A percentile compares a stretch with the other conserved stretches of the same genome.
phyloP scores from a whole-genome alignment of 768 basidiomycete genomes.

The Agrocybe praecox region DNA sequence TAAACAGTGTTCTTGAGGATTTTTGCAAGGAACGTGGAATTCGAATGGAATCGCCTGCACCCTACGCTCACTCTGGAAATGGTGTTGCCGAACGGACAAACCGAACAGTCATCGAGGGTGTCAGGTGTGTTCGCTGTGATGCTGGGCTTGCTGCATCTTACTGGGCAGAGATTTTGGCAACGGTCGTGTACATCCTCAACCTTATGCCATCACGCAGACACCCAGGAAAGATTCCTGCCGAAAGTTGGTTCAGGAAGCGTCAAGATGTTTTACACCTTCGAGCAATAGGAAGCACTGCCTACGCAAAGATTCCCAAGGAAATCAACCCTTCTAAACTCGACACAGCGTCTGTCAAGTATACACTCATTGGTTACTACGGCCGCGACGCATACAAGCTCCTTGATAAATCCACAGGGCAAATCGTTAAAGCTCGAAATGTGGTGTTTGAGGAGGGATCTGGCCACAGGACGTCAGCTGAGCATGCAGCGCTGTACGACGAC shows the following conservation, averaged over 20 bases:
- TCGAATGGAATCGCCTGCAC: slow-evolving; percentile 8
- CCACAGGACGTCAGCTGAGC: slow-evolving; percentile 7
- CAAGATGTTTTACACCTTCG: slow-evolving; percentile 8
- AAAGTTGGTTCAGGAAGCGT: background rate
- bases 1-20: background rate
- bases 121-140: slow-evolving; percentile 1
- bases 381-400: slow-evolving; percentile 10
- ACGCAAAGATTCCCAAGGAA: slow-evolving; percentile 12
- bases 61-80: slow-evolving; percentile 10
- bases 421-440: slow-evolving; percentile 11
- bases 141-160: background rate
- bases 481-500: slow-evolving; percentile 1
- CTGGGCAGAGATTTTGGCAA: slow-evolving; percentile 13
- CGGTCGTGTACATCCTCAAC: background rate
- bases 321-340: slow-evolving; percentile 9
- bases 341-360: background rate
- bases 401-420: slow-evolving; percentile 10
- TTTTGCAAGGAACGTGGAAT: slow-evolving; percentile 10
- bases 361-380: slow-evolving; percentile 13
- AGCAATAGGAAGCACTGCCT: slow-evolving; percentile 2
- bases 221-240: slow-evolving; percentile 3
- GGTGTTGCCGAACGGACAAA: slow-evolving; percentile 10
- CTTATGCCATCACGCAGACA: slow-evolving; percentile 2
- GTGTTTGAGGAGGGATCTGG: slow-evolving; percentile 18
- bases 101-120: slow-evolving; percentile 2